Percentiles rank a stretch among this genome's conserved stretches.
Evolutionary conservation across 2,329 filamentous ascomycete genomes (phyloP).

Genomic region (Fusarium palustre): DNA sequence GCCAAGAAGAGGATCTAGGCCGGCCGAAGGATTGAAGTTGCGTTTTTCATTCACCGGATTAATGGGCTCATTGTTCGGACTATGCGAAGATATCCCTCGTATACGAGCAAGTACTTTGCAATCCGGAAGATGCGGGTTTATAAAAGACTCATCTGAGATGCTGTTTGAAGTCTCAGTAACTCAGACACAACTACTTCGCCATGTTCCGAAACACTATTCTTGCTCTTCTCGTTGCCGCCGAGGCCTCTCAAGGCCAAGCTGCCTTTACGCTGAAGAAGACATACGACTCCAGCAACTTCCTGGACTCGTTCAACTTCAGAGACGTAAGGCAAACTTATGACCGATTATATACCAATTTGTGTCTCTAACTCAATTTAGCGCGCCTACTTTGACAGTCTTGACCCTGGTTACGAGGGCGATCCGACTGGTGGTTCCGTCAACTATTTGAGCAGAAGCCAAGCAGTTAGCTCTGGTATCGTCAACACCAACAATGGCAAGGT

Average conservation of each 20-base stretch:
- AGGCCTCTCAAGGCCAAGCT: neutral
- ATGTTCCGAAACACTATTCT: constrained; percentile 10
- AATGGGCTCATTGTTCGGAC: neutral
- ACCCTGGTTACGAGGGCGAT: constrained; percentile 17
- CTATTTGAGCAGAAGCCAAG: constrained; percentile 13
- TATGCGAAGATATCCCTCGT: neutral
- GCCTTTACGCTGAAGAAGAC: constrained; percentile 17
- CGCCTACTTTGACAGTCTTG: constrained; percentile 7
- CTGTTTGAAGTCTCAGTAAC: neutral
- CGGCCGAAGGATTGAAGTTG: neutral
- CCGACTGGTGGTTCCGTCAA: constrained; percentile 20
- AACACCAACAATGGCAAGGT: constrained; percentile 11
- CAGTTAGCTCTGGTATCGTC: constrained; percentile 20
- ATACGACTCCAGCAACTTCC: constrained; percentile 21
- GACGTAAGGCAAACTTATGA: neutral
- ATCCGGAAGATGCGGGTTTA: neutral
- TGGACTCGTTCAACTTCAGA: constrained; percentile 22
- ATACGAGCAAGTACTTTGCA: neutral
- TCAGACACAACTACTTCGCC: neutral
- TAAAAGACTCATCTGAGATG: neutral
- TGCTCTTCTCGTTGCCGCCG: neutral
- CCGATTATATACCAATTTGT: accelerated
- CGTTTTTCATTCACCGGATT: neutral
- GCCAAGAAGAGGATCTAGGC: neutral
- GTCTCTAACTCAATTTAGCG: neutral